phyloP scores from a whole-genome alignment of 2,329 filamentous ascomycete species.

The Pestalotiopsis sp. region DNA sequence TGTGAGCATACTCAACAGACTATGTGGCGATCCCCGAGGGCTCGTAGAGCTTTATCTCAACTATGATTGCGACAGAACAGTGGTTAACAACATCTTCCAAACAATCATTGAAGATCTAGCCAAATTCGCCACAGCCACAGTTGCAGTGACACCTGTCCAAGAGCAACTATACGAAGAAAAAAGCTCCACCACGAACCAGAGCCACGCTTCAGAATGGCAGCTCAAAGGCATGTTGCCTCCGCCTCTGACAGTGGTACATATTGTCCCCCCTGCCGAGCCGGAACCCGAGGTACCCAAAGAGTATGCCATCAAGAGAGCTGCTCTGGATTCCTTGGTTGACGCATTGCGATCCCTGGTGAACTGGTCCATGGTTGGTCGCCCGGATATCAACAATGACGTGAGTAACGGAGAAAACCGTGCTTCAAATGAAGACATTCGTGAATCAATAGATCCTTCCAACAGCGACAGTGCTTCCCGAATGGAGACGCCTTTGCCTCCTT shows the following conservation, averaged over 20 bases:
- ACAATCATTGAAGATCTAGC: conserved; percentile 92
- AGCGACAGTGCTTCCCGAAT: conserved; percentile 64
- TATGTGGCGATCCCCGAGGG: conserved; percentile 84
- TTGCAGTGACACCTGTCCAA: conserved; percentile 73
- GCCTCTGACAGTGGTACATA: conserved; percentile 78
- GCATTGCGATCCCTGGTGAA: conserved; percentile 87
- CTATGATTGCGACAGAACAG: conserved; percentile 93
- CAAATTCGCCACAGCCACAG: conserved; percentile 78
- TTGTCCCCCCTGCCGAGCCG: conserved; percentile 59
- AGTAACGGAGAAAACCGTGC: conserved; percentile 54
- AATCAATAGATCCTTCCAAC: conserved; percentile 75
- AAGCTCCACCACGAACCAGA: conserved; percentile 60
- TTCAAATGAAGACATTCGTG: conserved; percentile 60
- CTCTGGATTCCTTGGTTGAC: conserved; percentile 86
- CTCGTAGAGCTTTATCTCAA: conserved; percentile 96
- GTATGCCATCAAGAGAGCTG: conserved; percentile 87
- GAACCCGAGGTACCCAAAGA: conserved; percentile 82
- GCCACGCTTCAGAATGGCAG: conserved; percentile 74
- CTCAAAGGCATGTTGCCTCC: conserved; percentile 83
- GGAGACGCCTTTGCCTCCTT: conserved; percentile 61
- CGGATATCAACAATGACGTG: conserved; percentile 61
- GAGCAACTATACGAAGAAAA: conserved; percentile 88
- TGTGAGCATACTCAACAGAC: conserved; percentile 79
- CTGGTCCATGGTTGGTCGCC: conserved; percentile 73
- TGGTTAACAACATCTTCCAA: conserved; percentile 99